Evolutionary conservation across 2,329 filamentous ascomycete genomes (phyloP).

Genomic region (Dactylonectria macrodidyma): DNA sequence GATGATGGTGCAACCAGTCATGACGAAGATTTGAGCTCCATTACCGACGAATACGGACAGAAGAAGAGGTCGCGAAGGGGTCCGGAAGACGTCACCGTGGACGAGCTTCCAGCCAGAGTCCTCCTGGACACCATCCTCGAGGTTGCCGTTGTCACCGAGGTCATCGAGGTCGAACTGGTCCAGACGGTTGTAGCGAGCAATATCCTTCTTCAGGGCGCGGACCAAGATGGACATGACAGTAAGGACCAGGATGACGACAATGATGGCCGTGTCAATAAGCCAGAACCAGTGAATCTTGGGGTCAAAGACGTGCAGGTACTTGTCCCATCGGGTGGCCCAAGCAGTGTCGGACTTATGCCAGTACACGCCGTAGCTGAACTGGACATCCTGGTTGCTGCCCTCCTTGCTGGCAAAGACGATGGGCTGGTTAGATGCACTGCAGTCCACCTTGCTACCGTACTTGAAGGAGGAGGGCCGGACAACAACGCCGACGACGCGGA

Average conservation of each 20-base stretch:
- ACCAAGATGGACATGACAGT: conserved; percentile 95
- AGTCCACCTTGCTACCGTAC: conserved; percentile 72
- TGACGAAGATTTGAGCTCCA: conserved; percentile 96
- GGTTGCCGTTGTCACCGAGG: conserved; percentile 81
- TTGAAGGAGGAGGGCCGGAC: conserved; percentile 86
- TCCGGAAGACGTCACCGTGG: conserved; percentile 96
- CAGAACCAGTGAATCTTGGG: conserved; percentile 99
- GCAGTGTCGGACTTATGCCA: conserved; percentile 89
- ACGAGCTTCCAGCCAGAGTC: conserved; percentile 99
- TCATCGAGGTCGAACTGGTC: conserved; percentile 94
- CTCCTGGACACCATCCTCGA: conserved; percentile 95
- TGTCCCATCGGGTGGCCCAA: conserved; percentile 99
- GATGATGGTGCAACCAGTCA: conserved; percentile 93
- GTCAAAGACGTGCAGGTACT: conserved; percentile 97
- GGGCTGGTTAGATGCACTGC: conserved; percentile 69
- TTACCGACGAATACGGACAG: conserved; percentile 92
- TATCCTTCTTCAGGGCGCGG: conserved; percentile 92
- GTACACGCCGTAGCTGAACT: conserved; percentile 93
- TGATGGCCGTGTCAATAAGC: conserved; percentile 94
- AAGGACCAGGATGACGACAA: conserved; percentile 90
- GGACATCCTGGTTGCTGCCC: conserved; percentile 71
- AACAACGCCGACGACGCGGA: conserved; percentile 91
- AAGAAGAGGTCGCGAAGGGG: conserved; percentile 85
- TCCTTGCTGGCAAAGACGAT: conserved; percentile 74
- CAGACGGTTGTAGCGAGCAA: conserved; percentile 94